Evolutionary conservation across 805 yeast genomes (phyloP), one percentile per base, ranked within the genome.

Genomic region (Metschnikowia lochheadii): DNA sequence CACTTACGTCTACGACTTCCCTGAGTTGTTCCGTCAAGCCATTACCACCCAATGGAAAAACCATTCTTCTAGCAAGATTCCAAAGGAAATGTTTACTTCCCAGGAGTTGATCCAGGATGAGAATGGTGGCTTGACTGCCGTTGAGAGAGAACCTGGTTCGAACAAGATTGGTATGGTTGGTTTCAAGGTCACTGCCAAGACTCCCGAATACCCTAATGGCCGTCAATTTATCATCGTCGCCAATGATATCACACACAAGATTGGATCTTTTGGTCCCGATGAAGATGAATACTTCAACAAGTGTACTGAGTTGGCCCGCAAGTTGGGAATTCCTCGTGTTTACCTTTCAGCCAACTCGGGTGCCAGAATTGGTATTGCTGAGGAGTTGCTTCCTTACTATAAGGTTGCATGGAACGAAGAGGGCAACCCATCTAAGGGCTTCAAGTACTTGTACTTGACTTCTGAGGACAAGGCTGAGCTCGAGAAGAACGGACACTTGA

Each of bases 301-400:
- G 66, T 96, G 91, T 57, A 94, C 99, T 34, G 95, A 90, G 64
- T 80, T 84, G 59, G 97, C 98, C 33, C 82, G 96, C 74, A 77
- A 81, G 65, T 79, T 84, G 57, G 99, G 99, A 53, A 84, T 94
- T 60, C 99, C 99, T 65, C 81, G 99, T 75, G 81, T 94, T 50
- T 94, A 94, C 73, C 77, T 94, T 60, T 89, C 97, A 61, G 99
- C 99, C 29, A 94, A 94, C 80, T 91, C 98, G 53, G 99, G 99
- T 78, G 99, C 99, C 43, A 84, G 99, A 77, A 88, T 94, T 56
- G 99, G 99, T 65, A 82, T 94, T 67, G 99, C 99, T 26, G 98
- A 94, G 61, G 99, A 94, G 71, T 78, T 94, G 56, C 79, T 94
- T 49, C 94, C 97, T 52, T 79, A 81, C 64, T 90, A 83, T 77